Evolutionary conservation across 768 basidiomycete species (phyloP), one percentile per base, ranked within the genome.

Genomic region (Boletus vinaceobasis): DNA sequence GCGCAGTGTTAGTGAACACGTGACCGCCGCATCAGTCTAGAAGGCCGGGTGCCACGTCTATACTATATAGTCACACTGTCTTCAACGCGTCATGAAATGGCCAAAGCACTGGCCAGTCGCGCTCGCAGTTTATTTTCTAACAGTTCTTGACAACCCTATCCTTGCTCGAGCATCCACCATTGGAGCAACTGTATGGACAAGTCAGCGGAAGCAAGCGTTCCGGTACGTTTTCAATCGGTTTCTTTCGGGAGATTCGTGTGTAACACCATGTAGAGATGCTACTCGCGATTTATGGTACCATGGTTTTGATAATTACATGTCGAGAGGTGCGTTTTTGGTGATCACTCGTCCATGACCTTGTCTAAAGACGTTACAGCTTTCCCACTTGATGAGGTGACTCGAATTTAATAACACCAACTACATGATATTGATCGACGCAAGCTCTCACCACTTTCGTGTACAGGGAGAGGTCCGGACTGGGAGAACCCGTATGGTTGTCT

Each of bases 261-360:
- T 56, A 23, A 65, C 40, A 39, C 43, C 38, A 7, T 53, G 27
- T 59, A 93, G 91, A 43, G 81, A 91, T 61, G 78, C 77, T 64
- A 85, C 84, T 9, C 82, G 87, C 42, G 82, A 87, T 50, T 73
- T 96, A 5, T 97, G 91, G 88, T 87, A 90, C 65, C 93, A 96
- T 75, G 94, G 93, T 0, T 97, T 86, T 65, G 71, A 90, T 63
- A 85, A 83, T 62, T 97, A 97, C 70, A 95, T 96, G 93, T 78
- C 73, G 44, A 82, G 81, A 67, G 94, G 90, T 91, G 59, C 62
- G 73, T 68, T 26, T 33, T 38, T 46, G 36, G 38, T 29, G 5
- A 23, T 43, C 47, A 31, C 27, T 52, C 31, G 42, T 37, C 6
- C 54, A 52, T n/a, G 54, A 49, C 56, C 46, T 59, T 52, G 45